Base-by-base conservation (phyloP, 1,139 yeast genomes). In the Wickerhamiella infanticola region DNA sequence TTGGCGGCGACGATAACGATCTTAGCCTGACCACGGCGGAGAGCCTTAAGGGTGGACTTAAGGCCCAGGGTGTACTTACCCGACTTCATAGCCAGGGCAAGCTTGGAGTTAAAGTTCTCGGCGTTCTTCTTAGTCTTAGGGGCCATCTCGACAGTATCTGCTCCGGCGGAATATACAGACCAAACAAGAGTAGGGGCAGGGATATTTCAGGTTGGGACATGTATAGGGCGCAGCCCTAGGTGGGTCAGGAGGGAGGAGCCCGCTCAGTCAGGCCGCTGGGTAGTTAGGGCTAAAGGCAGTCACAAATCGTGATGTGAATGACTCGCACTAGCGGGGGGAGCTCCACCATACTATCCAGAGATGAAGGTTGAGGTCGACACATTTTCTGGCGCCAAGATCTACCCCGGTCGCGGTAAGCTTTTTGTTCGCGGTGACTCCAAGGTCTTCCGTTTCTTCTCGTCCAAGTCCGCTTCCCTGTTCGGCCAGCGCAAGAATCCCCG, bases 401-500 rank as follows among this genome's bases (percentile, higher is more conserved):
- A 90, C 95, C 98, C 98, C 78, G 97, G 98, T 75, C 84, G 96
- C 80, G 98, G 98, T 76, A 85, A 94, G 70, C 81, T 90, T 72
- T 90, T 85, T 69, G 90, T 90, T 73, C 88, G 99, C 77, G 96
- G 97, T 66, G 99, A 90, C 86, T 86, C 97, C 68, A 90, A 90
- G 79, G 73, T 88, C 68, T 90, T 90, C 94, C 86, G 99, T 81
- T 90, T 93, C 94, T 94, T 83, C 73, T 81, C 86, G 70, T 84
- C 96, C 62, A 93, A 90, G 77, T 79, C 94, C 68, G 93, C 95
- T 65, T 86, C 98, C 69, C 81, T 90, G 67, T 90, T 90, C 94
- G 80, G 81, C 68, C 99, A 93, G 79, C 86, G 97, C 81, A 90
- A 90, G 94, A 90, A 93, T 88, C 99, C 98, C 75, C 86, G 98